These are phyloP conservation scores for Aureobasidium namibiae DNA, from an alignment of 2,329 filamentous ascomycete genomes.

Conservation along the genomic window DNA sequence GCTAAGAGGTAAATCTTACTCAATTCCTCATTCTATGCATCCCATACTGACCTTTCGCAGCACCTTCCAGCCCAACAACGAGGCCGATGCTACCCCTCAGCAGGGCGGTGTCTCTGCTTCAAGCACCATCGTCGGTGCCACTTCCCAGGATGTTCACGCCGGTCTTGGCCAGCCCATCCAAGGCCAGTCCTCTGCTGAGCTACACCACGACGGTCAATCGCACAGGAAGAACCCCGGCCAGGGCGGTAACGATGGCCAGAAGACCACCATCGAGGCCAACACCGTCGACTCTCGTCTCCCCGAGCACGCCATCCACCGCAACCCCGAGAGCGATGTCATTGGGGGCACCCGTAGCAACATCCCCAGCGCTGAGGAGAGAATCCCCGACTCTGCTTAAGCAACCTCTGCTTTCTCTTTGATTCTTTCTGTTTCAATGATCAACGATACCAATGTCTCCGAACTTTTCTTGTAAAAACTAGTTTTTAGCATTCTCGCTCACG, in stretches of 20 bases:
- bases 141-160: conserved; percentile 45
- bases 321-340: conserved; percentile 26
- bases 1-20: conserved; percentile 18
- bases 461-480: conserved; percentile 1
- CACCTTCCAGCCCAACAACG: conserved; percentile 38
- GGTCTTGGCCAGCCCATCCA: conserved; percentile 45
- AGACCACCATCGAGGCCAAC: conserved; percentile 19
- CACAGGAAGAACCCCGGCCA: conserved; percentile 34
- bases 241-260: conserved; percentile 37
- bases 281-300: conserved; percentile 27
- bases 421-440: conserved; percentile 6
- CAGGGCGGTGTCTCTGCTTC: conserved; percentile 31
- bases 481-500: neutral
- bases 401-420: neutral
- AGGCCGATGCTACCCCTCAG: conserved; percentile 32
- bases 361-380: conserved; percentile 27
- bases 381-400: conserved; percentile 20
- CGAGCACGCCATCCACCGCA: conserved; percentile 29
- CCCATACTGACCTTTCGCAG: conserved; percentile 11
- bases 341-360: conserved; percentile 26
- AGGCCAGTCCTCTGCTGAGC: conserved; percentile 42
- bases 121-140: conserved; percentile 43
- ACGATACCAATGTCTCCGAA: conserved; percentile 8
- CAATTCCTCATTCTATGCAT: neutral
- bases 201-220: conserved; percentile 38